phyloP scores from a whole-genome alignment of 352 stramenopile genomes.

The Globisporangium radiosum region DNA sequence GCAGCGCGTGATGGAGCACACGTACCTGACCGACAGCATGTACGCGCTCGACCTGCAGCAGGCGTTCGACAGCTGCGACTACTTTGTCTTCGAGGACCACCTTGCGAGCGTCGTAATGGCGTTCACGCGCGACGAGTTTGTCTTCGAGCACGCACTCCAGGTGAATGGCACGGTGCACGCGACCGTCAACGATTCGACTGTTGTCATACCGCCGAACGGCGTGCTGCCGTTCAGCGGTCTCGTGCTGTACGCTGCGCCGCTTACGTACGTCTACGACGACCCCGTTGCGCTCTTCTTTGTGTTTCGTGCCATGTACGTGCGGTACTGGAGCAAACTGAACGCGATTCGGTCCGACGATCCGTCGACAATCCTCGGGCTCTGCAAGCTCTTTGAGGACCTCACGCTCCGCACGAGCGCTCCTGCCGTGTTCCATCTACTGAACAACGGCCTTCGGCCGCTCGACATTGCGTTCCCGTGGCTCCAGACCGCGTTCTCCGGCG shows the following conservation, averaged over 20 bases:
- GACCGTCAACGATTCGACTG: background rate
- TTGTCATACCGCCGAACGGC: constrained; percentile 48
- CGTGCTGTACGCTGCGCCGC: constrained; percentile 63
- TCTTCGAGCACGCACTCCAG: constrained; percentile 31
- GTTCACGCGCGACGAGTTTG: constrained; percentile 56
- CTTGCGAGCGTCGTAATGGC: constrained; percentile 64
- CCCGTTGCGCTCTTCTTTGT: constrained; percentile 59
- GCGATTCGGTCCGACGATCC: constrained; percentile 35
- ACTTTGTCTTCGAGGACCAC: constrained; percentile 80
- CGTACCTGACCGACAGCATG: constrained; percentile 70
- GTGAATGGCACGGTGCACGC: constrained; percentile 45
- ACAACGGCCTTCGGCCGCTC: constrained; percentile 48
- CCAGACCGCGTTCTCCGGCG: constrained; percentile 66
- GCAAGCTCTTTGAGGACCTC: constrained; percentile 72
- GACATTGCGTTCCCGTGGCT: constrained; percentile 80
- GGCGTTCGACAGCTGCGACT: constrained; percentile 65
- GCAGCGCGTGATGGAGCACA: constrained; percentile 25
- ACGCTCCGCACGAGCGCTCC: constrained; percentile 37
- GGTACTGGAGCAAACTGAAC: constrained; percentile 78
- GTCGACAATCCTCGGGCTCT: constrained; percentile 59
- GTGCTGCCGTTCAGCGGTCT: constrained; percentile 68
- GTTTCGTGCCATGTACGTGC: constrained; percentile 72
- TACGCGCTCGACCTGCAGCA: constrained; percentile 79
- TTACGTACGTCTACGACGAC: constrained; percentile 70
- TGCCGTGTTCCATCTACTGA: constrained; percentile 55